Evolutionary conservation across 371 early-diverging fungal species (phyloP).

Genomic region (Mycotypha africana): DNA sequence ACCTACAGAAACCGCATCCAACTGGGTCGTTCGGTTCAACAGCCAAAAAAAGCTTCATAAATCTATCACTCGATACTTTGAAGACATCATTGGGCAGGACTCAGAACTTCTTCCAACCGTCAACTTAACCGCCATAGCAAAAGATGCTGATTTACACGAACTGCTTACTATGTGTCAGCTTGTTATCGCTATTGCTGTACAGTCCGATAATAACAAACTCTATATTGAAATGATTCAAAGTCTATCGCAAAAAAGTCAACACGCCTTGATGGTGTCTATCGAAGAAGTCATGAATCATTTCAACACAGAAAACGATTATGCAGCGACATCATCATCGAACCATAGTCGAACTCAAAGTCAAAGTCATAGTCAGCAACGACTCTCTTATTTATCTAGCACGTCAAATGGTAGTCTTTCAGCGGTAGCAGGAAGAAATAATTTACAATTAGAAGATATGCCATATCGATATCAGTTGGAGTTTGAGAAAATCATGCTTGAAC

Average conservation of each 20-base stretch:
- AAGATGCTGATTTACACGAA: slow-evolving; percentile 70
- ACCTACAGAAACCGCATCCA: slow-evolving; percentile 64
- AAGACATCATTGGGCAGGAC: slow-evolving; percentile 75
- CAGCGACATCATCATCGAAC: too few relatives aligned
- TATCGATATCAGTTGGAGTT: slow-evolving; percentile 37
- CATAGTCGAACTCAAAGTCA: too few relatives aligned
- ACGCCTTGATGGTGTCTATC: slow-evolving; percentile 86
- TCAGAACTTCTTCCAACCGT: slow-evolving; percentile 48
- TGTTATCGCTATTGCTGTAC: slow-evolving; percentile 84
- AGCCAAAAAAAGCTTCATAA: slow-evolving; percentile 87
- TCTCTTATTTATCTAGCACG: slow-evolving; percentile 28
- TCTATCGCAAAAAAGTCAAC: slow-evolving; percentile 74
- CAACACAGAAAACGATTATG: slow-evolving; percentile 29
- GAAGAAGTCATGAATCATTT: slow-evolving; percentile 63
- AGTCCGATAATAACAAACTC: slow-evolving; percentile 74
- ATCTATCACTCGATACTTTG: slow-evolving; percentile 79
- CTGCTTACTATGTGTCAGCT: slow-evolving; percentile 73
- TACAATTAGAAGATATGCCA: slow-evolving; percentile 33
- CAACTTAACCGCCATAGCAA: slow-evolving; percentile 80
- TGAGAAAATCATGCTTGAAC: slow-evolving; percentile 40
- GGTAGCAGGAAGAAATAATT: too few relatives aligned
- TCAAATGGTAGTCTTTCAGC: slow-evolving; percentile 16
- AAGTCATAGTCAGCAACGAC: neutral
- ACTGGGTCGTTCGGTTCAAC: slow-evolving; percentile 91
- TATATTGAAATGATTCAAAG: slow-evolving; percentile 87